Evolutionary conservation across 2,329 filamentous ascomycete genomes (phyloP).

Genomic region (Ceratocystis cubensis): DNA sequence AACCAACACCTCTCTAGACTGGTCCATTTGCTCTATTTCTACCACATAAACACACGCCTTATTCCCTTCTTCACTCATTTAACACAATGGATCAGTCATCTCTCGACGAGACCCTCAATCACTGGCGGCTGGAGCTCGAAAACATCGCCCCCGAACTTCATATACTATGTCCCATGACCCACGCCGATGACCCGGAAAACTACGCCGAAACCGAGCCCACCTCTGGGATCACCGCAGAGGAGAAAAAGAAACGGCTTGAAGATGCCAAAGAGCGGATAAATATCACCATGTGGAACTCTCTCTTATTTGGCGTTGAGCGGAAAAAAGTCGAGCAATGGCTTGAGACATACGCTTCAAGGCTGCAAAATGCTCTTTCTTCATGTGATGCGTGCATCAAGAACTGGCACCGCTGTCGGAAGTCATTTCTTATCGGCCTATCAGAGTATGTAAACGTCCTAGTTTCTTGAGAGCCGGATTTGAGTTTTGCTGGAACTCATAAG

Average conservation of each 20-base stretch:
- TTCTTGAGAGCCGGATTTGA: neutral
- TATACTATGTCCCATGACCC: constrained; percentile 54
- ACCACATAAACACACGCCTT: neutral
- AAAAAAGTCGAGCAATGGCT: constrained; percentile 48
- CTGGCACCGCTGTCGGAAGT: constrained; percentile 58
- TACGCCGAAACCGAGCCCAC: constrained; percentile 40
- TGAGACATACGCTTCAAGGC: constrained; percentile 43
- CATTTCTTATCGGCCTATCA: constrained; percentile 48
- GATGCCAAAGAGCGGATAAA: constrained; percentile 45
- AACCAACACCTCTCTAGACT: neutral
- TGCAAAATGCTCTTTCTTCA: constrained; percentile 46
- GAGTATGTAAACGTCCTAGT: constrained; percentile 35
- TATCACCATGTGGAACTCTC: constrained; percentile 53
- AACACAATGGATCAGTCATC: constrained; percentile 29
- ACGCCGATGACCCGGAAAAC: constrained; percentile 49
- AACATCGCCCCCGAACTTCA: constrained; percentile 41
- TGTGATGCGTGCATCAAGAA: constrained; percentile 61
- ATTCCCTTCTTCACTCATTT: neutral
- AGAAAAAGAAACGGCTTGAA: constrained; percentile 42
- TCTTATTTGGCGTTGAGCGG: constrained; percentile 54
- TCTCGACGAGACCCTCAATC: constrained; percentile 32
- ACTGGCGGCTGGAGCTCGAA: constrained; percentile 35
- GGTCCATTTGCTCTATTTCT: neutral
- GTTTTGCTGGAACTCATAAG: neutral
- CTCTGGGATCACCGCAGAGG: constrained; percentile 37